A percentile compares a stretch with the other conserved stretches of the same genome.
phyloP scores from a whole-genome alignment of 352 stramenopile genomes.

The Elongisporangium prolatum region DNA sequence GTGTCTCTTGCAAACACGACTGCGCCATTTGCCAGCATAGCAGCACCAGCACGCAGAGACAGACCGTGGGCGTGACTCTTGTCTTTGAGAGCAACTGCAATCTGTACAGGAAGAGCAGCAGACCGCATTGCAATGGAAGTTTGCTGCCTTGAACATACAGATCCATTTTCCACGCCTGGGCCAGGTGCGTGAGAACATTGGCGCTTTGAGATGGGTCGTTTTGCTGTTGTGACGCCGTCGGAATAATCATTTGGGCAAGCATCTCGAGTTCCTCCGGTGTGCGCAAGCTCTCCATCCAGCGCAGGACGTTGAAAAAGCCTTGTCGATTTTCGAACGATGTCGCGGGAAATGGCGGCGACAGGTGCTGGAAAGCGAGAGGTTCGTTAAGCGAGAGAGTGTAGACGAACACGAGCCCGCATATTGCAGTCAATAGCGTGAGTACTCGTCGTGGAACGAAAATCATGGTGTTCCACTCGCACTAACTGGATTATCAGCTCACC shows the following conservation, averaged over 20 bases:
- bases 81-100: slow-evolving; percentile 24
- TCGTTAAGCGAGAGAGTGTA: slow-evolving; percentile 18
- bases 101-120: slow-evolving; percentile 43
- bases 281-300: slow-evolving; percentile 51
- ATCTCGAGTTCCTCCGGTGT: slow-evolving; percentile 28
- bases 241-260: slow-evolving; percentile 13
- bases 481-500: too few relatives aligned
- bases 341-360: slow-evolving; percentile 17
- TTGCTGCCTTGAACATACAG: slow-evolving; percentile 30
- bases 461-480: too few relatives aligned
- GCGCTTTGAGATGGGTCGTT: not conserved
- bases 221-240: not conserved
- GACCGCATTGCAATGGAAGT: slow-evolving; percentile 35
- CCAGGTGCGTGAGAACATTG: slow-evolving; percentile 3
- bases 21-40: slow-evolving; percentile 48
- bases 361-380: slow-evolving; percentile 31
- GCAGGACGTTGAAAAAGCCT: slow-evolving; percentile 45
- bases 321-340: slow-evolving; percentile 24
- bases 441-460: too few relatives aligned
- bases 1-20: slow-evolving; percentile 27
- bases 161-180: slow-evolving; percentile 19
- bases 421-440: too few relatives aligned
- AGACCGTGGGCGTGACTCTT: slow-evolving; percentile 27
- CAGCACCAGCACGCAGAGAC: slow-evolving; percentile 38
- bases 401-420: slow-evolving; percentile 13